phyloP scores from a whole-genome alignment of 305 asterid genomes.

The Fraxinus albicans region DNA sequence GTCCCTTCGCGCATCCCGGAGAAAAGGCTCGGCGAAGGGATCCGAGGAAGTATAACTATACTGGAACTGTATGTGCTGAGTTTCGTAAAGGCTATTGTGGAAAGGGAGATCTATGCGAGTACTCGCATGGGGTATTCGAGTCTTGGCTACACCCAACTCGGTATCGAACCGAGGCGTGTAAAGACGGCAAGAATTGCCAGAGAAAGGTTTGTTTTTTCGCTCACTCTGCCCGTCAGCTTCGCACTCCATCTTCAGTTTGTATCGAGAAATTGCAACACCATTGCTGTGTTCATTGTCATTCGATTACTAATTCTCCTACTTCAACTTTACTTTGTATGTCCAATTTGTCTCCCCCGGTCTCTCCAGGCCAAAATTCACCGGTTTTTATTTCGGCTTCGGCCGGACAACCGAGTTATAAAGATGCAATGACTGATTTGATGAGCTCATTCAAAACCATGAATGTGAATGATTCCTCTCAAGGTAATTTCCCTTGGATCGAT shows the following conservation, averaged over 20 bases:
- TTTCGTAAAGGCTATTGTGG: conserved; percentile 60
- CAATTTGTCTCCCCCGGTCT: conserved; percentile 51
- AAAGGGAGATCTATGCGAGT: conserved; percentile 70
- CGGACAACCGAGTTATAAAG: conserved; percentile 42
- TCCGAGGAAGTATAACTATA: conserved; percentile 58
- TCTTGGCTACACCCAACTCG: conserved; percentile 85
- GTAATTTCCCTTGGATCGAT: conserved; percentile 44
- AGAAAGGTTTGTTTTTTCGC: conserved; percentile 81
- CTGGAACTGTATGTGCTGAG: conserved; percentile 71
- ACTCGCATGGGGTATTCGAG: conserved; percentile 78
- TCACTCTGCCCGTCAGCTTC: conserved; percentile 67
- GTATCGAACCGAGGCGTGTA: conserved; percentile 80
- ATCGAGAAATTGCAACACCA: conserved; percentile 30
- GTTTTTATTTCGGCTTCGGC: not conserved
- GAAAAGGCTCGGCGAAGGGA: conserved; percentile 88
- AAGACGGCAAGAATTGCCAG: conserved; percentile 77
- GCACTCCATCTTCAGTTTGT: conserved; percentile 30
- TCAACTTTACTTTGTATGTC: conserved; percentile 56
- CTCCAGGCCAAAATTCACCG: conserved; percentile 33
- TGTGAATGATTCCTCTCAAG: conserved; percentile 16
- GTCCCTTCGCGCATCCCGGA: conserved; percentile 90
- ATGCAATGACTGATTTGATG: conserved; percentile 56
- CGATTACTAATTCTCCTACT: conserved; percentile 51
- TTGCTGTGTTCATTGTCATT: conserved; percentile 66
- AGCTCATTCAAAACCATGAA: conserved; percentile 62